Evolutionary conservation across 805 yeast species (phyloP), one percentile per base, ranked within the genome.

Genomic region (Ogataea methanolica): DNA sequence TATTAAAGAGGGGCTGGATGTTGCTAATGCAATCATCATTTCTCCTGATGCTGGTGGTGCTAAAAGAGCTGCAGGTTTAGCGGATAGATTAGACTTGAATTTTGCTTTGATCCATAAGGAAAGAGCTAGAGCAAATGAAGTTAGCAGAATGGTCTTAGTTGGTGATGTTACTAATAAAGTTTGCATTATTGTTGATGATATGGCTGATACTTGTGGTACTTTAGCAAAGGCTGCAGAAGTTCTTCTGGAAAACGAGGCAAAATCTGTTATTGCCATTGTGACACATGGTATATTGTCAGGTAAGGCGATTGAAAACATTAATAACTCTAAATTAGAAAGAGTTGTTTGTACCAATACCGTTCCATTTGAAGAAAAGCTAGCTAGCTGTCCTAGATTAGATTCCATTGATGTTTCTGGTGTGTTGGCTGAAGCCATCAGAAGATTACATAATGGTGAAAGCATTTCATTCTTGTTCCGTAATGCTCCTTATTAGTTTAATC

Each of bases 21-120:
- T 70, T 53, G 67, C 78, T 38, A 77, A 85, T 41, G 79, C 88
- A n/a, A 85, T 86, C 45, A 80, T 87, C 46, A 80, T 87, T 16
- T 87, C 94, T 1, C 95, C 95, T 6, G 95, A 87, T 69, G 95
- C 94, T 7, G 95, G 95, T 64, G 95, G 95, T 53, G 94, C 94
- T 48, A 87, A 87, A 63, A 77, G 95, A 69, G 94, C 88, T n/a
- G 94, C 94, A 9, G 83, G 85, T 9, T 71, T 87, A 54, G 94
- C 94, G 44, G 94, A 86, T 64, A 76, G 84, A 51, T 69, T 87
- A 54, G 94, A 87, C 65, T 71, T 85, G 62, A 85, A 85, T 61
- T 87, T 87, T 68, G 94, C 94, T 21, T 77, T 87, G 67, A 86
- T 87, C 57, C 94, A 87, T 67, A 87, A 87, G 65, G 95, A 87